phyloP scores from a whole-genome alignment of 164 flowering plant genomes.

The Umbilicus rupestris region DNA sequence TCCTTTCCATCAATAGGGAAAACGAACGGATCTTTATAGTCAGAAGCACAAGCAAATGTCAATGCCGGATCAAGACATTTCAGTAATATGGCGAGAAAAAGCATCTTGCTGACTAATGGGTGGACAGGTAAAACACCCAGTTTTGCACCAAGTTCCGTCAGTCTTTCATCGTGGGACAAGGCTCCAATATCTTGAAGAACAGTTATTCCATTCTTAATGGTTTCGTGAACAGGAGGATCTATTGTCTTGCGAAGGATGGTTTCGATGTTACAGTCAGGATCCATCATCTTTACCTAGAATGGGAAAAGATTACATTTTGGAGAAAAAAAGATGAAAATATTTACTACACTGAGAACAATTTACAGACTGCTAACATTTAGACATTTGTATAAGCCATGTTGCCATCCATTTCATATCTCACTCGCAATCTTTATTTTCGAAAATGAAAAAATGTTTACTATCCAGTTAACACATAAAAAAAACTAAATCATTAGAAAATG shows the following conservation, averaged over 20 bases:
- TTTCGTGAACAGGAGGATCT: constrained; percentile 80
- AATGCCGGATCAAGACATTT: constrained; percentile 95
- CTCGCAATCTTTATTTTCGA: too few species aligned
- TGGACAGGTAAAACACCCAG: constrained; percentile 82
- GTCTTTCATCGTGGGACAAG: constrained; percentile 50
- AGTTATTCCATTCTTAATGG: constrained; percentile 61
- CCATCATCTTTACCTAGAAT: constrained; percentile 71
- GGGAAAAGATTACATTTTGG: background rate
- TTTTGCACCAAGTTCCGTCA: constrained; percentile 79
- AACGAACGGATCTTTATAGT: constrained; percentile 66
- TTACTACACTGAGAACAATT: background rate
- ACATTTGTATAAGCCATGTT: background rate
- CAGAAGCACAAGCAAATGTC: constrained; percentile 86
- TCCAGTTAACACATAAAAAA: too few species aligned
- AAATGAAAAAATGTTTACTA: too few species aligned
- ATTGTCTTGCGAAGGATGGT: constrained; percentile 63
- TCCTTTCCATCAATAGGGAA: constrained; percentile 64
- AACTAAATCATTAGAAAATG: too few species aligned
- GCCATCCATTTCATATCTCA: background rate
- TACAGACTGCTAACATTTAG: background rate
- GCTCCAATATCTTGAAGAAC: constrained; percentile 94
- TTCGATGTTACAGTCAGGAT: constrained; percentile 57
- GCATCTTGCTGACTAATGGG: constrained; percentile 91
- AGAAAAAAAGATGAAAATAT: background rate
- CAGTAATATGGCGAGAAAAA: constrained; percentile 71